Base-by-base conservation (phyloP, 1,284 basidiomycete species). In the Cutaneotrichosporon sp. region DNA sequence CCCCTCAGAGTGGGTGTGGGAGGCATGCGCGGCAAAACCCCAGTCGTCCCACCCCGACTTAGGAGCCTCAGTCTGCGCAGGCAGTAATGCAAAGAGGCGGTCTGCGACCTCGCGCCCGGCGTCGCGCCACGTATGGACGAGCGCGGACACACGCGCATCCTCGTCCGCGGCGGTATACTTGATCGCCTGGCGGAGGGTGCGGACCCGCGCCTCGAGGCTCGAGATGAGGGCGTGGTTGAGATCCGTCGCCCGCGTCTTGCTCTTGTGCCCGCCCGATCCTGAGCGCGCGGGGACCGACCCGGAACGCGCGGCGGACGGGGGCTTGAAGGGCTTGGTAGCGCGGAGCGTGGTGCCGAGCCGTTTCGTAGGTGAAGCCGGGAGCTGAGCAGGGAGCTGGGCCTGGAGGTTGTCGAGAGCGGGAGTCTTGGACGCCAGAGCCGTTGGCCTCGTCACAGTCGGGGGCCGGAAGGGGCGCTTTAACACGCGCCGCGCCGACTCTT, bases 61-160 rank as follows among this genome's bases (percentile, higher is more conserved):
- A 7, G n/a, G 14, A n/a, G 46, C 31, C 32, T 50, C 39, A 11
- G 32, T 29, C 12, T 65, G 64, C 32, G 54, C 44, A 2, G 68
- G 63, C 3, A 70, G 33, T 24, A 63, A 41, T 0, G 43, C 33
- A 37, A 66, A 74, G 8, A 75, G 55, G 20, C 62, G 50, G 42
- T 74, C 74, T 5, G 66, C 64, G 10, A 72, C 57, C 17, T 67
- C 62, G 17, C 71, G 54, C 3, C 74, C 74, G 1, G 69, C 71
- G 4, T 52, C 49, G n/a, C 65, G 58, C 72, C 72, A 75, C 7
- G 56, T 57, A 6, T 42, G 14, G 6, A 70, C 60, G 5, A 72
- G 55, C 3, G 48, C 47, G 1, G 51, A 38, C 7, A 72, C 41
- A 11, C 58, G 52, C 11, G 60, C 64, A 37, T 73, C 70, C 37